Percentiles rank a stretch among this genome's conserved stretches.
Conservation (phyloP, 768 basidiomycete genomes). For the Leccinum rimulosum region DNA sequence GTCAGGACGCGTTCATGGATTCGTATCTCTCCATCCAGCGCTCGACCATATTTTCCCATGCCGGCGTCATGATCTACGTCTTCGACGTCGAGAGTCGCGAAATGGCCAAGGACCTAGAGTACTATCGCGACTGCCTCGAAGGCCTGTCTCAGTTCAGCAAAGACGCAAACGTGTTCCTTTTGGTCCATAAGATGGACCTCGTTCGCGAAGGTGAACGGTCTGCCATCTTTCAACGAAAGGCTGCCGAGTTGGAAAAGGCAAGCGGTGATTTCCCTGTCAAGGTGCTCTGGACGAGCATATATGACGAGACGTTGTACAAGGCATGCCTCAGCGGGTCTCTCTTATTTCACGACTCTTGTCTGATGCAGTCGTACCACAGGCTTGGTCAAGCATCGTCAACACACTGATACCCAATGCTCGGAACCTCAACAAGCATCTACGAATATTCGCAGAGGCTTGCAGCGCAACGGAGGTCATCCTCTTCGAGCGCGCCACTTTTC, state of each 20-base stretch:
- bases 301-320: slow-evolving; percentile 96
- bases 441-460: slow-evolving; percentile 82
- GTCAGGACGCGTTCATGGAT: slow-evolving; percentile 98
- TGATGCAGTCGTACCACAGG: slow-evolving; percentile 48
- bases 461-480: slow-evolving; percentile 92
- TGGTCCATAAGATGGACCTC: slow-evolving; percentile 98
- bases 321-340: slow-evolving; percentile 35
- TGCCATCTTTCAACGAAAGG: slow-evolving; percentile 66
- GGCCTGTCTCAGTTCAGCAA: slow-evolving; percentile 77
- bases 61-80: slow-evolving; percentile 97
- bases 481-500: slow-evolving; percentile 96
- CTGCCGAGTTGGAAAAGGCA: slow-evolving; percentile 66
- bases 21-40: slow-evolving; percentile 91
- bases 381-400: slow-evolving; percentile 97
- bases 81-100: slow-evolving; percentile 92
- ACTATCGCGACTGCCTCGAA: slow-evolving; percentile 88
- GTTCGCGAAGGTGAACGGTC: slow-evolving; percentile 57
- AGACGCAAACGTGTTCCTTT: slow-evolving; percentile 82
- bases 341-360: slow-evolving; percentile 5
- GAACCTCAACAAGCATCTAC: slow-evolving; percentile 84
- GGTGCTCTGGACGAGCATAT: slow-evolving; percentile 93
- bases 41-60: slow-evolving; percentile 93
- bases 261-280: slow-evolving; percentile 60
- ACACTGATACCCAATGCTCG: slow-evolving; percentile 93
- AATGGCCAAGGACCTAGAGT: slow-evolving; percentile 81